Base-by-base conservation (phyloP, 2,329 filamentous ascomycete species). In the Diatrype stigma region DNA sequence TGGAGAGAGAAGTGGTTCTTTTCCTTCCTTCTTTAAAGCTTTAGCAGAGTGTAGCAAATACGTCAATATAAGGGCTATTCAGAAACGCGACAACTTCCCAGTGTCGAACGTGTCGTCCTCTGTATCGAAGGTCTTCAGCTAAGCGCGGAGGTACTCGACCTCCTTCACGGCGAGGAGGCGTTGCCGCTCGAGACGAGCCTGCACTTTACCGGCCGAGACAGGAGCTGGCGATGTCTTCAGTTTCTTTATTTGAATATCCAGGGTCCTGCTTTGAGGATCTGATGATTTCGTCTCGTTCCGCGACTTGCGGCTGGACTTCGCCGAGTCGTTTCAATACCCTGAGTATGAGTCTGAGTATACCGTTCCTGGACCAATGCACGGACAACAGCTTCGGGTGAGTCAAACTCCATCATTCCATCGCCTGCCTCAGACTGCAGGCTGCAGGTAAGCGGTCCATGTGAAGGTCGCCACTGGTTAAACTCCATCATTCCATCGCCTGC, bases 101-200 rank as follows among this genome's bases (percentile, higher is more conserved):
- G 89, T 84, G 50, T 93, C 85, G 72, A 96, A 88, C 0, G 92
- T 92, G 48, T 84, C 82, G 61, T 97, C 92, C 68, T 99, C 94
- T 1, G 84, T 81, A 63, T 97, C 90, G 53, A 95, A 87, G 0
- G 89, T 87, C 70, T 92, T 92, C 50, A 97, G 79, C 68, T 99
- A 95, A 0, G 90, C 93, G 22, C 94, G 88, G 6, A n/a, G n/a
- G n/a, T n/a, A n/a, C n/a, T n/a, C n/a, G n/a, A n/a, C n/a, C n/a
- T n/a, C n/a, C n/a, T n/a, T 96, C 22, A 90, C 79, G 0, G 92
- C 90, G 7, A 99, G 79, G 1, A 80, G 82, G 51, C 90, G 88
- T 66, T 97, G 93, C 51, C 94, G 81, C 61, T 99, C 93, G 0
- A 96, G 73, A 30, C 94, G 82, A 48, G 87, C 74, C 42, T 84